A percentile compares a stretch with the other conserved stretches of the same genome.
phyloP scores from a whole-genome alignment of 2,329 filamentous ascomycete genomes.

The Pyrenophora tritici-repentis region DNA sequence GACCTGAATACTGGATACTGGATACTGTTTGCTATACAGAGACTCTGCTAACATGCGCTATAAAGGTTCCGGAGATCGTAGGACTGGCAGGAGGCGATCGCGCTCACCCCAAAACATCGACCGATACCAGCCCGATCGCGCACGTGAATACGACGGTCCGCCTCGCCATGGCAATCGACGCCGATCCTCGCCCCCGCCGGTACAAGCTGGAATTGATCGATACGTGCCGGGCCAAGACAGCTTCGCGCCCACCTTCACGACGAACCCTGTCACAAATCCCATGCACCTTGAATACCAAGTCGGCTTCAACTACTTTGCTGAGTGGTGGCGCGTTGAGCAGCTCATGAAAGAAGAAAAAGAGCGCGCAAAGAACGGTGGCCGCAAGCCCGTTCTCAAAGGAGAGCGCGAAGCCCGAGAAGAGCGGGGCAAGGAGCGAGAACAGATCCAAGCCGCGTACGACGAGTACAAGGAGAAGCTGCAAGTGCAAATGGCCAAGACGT shows the following conservation, averaged over 20 bases:
- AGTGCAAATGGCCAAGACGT: slow-evolving; percentile 78
- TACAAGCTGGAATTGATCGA: slow-evolving; percentile 75
- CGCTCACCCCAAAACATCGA: slow-evolving; percentile 74
- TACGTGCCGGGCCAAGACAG: slow-evolving; percentile 78
- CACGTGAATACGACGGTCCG: slow-evolving; percentile 70
- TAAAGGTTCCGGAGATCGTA: slow-evolving; percentile 36
- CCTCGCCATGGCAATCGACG: slow-evolving; percentile 65
- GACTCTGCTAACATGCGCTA: slow-evolving; percentile 6
- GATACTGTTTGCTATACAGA: neutral
- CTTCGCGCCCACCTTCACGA: slow-evolving; percentile 55
- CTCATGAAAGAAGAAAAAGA: slow-evolving; percentile 83
- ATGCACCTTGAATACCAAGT: slow-evolving; percentile 77
- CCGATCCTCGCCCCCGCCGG: slow-evolving; percentile 62
- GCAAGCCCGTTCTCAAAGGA: slow-evolving; percentile 67
- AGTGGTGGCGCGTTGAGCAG: slow-evolving; percentile 85
- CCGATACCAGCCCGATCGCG: slow-evolving; percentile 74
- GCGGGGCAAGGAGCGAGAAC: slow-evolving; percentile 76
- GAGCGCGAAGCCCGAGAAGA: slow-evolving; percentile 72
- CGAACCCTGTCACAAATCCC: slow-evolving; percentile 74
- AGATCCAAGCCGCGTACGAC: slow-evolving; percentile 73
- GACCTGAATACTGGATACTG: neutral
- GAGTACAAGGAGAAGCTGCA: slow-evolving; percentile 69
- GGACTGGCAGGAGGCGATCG: slow-evolving; percentile 59
- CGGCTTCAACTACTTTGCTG: slow-evolving; percentile 82
- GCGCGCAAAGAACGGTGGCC: slow-evolving; percentile 69